Conservation (phyloP, 208 protist species). For the Leptomonas pyrrhocoris region DNA sequence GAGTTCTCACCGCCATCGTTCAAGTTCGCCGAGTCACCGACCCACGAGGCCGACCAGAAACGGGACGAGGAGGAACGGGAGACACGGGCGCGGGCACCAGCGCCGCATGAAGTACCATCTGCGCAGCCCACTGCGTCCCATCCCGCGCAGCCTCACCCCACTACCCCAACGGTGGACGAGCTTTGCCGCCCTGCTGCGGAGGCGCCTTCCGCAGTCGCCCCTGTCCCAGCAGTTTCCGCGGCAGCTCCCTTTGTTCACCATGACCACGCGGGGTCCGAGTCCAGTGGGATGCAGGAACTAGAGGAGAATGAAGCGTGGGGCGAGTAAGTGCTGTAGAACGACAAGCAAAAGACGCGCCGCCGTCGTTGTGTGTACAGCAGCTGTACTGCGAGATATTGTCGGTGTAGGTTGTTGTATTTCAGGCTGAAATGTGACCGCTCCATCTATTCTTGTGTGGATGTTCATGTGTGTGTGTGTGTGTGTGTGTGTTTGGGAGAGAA, state of each 20-base stretch:
- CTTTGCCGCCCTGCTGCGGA: not conserved
- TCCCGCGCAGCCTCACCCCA: not conserved
- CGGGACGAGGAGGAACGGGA: not conserved
- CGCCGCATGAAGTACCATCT: not conserved
- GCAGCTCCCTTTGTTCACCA: not conserved
- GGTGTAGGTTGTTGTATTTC: too few relatives aligned
- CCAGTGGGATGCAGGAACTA: slow-evolving; percentile 12
- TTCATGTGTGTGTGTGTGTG: not conserved
- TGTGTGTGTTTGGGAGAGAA: not conserved
- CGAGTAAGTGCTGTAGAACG: not conserved
- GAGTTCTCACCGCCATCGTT: not conserved
- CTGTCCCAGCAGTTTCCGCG: not conserved
- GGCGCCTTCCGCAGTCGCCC: not conserved
- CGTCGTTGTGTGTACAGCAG: not conserved
- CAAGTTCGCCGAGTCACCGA: not conserved
- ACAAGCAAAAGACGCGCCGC: not conserved
- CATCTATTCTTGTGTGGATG: too few relatives aligned
- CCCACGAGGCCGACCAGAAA: not conserved
- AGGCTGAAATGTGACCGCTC: too few relatives aligned
- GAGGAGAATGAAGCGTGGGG: slow-evolving; percentile 10
- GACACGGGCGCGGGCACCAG: too few relatives aligned
- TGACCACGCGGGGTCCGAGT: not conserved
- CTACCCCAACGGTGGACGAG: slow-evolving; percentile 1
- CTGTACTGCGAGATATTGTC: too few relatives aligned
- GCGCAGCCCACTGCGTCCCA: not conserved